Evolutionary conservation across 768 basidiomycete species (phyloP), one percentile per base, ranked within the genome.

Genomic region (Kwoniella europaea): DNA sequence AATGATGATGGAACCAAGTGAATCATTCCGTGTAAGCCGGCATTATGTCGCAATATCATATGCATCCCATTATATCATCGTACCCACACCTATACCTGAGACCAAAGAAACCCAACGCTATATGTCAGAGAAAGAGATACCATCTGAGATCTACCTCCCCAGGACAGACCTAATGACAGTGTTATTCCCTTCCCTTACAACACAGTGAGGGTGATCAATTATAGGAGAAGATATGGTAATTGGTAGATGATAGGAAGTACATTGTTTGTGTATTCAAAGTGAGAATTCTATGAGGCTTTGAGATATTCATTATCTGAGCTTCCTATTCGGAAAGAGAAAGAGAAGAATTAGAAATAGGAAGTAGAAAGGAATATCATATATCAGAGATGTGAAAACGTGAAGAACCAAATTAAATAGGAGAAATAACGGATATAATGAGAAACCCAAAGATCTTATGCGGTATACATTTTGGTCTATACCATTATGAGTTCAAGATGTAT

Each of bases 131-230:
- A 50, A 50, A 50, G 46, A 50, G 46, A 55, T 55, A 20, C 54
- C 15, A 55, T 22, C 50, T 16, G 20, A 52, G 20, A 55, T 55
- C 54, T 20, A 55, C 54, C 54, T 55, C 54, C 54, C 54, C 54
- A 55, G 54, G 54, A 55, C 24, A 55, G 24, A 55, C 20, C 54
- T 35, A 35, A 35, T 9, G 4, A 7, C 35, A 35, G 35, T 35
- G 7, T 35, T 35, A 35, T 35, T 35, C 35, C 35, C 35, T 35
- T 35, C 35, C 35, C 35, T 35, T 7, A 35, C 35, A 35, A 35
- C 35, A 35, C 35, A 35, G 35, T 5, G 6, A 35, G 35, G 35
- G 35, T 35, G 35, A 35, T 35, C 35, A 35, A 35, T 35, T 35
- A 35, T 35, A 35, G 35, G 35, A 35, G 7, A 35, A 35, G 35